Base-by-base conservation (phyloP, 2,329 filamentous ascomycete species). In the Massarina eburnea region DNA sequence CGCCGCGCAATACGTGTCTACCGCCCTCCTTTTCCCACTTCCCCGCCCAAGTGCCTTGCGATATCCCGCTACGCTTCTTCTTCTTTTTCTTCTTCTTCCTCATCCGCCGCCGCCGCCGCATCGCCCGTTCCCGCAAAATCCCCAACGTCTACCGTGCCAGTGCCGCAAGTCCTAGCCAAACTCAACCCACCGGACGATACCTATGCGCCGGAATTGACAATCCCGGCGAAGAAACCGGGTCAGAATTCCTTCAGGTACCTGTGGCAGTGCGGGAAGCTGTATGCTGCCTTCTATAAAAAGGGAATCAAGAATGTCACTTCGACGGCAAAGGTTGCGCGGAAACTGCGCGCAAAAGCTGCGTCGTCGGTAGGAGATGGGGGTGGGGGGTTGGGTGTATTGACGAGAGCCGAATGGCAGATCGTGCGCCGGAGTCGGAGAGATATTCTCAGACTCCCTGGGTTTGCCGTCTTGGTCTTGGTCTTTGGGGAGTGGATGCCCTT, bases 401-500 rank as follows among this genome's bases (percentile, higher is more conserved):
- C 82, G 3, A 81, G 91, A 30, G 79, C 83, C 1, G 81, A 89
- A 50, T 86, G 85, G 72, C 84, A 91, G 54, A 78, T 95, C 2
- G 70, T 87, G 40, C 74, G 74, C 49, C 81, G 92, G 47, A 85
- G 84, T 33, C 74, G 76, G 33, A 80, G 87, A 59, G 94, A 97
- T 67, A 72, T 89, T 36, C 73, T 82, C n/a, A 84, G 90, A 19
- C 76, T 96, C 41, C 89, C 91, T 0, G 69, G 88, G 1, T 96
- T 99, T 66, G 84, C 76, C 0, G 50, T 95, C 3, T 73, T 96
- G 39, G 77, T 96, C 6, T 60, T 92, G 1, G 52, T 95, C 14
- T 89, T 88, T 65, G 92, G 91, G 20, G 92, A 97, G 71, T 86
- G 95, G 72, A 89, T 91, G 1, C 90, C 91, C 0, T 64, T 97